Evolutionary conservation across 257 asterid species (phyloP), one percentile per base, ranked within the genome.

Genomic region (Handroanthus guayacan): DNA sequence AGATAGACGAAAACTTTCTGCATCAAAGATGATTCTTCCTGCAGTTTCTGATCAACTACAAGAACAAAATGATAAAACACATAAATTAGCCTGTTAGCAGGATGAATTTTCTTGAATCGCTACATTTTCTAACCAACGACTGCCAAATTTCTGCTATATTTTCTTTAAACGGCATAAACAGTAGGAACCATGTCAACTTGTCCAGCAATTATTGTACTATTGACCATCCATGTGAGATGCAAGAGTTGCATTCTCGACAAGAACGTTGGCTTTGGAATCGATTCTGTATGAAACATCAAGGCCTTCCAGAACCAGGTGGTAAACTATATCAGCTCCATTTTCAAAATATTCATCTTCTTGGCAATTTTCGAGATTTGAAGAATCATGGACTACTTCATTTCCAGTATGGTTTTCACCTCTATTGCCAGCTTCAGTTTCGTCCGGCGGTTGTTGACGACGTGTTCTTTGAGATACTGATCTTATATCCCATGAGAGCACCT

Each of bases 401-500:
- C 57, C 83, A 25, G 18, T 45, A 34, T 8, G 8, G 8, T 41
- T 8, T 9, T 69, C 68, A 3, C 51, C 76, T 71, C 61, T 55
- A 73, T 56, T 62, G 67, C 16, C 78, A 17, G 50, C 68, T 68
- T 81, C 82, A 1, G 70, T 52, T 67, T 70, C 55, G 37, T 16
- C 31, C 13, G 2, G 2, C 45, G 85, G 63, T 61, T 81, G 76
- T 74, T 84, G 91, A 38, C 90, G 86, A 16, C 84, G 91, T 70
- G 41, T 84, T 71, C 96, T 82, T 84, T 93, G 99, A 66, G 99
- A 86, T 41, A 89, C 78, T 52, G 99, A 95, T 60, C 98, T 84
- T 82, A 94, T 90, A 66, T 94, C 98, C 97, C 97, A 92, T 7
- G 91, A 85, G 51, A 94, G 95, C 60, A 93, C 97, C 80, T 95